A percentile compares a stretch with the other conserved stretches of the same genome.
Conservation (phyloP, 441 rosid genomes). For the Metrosideros polymorpha region DNA sequence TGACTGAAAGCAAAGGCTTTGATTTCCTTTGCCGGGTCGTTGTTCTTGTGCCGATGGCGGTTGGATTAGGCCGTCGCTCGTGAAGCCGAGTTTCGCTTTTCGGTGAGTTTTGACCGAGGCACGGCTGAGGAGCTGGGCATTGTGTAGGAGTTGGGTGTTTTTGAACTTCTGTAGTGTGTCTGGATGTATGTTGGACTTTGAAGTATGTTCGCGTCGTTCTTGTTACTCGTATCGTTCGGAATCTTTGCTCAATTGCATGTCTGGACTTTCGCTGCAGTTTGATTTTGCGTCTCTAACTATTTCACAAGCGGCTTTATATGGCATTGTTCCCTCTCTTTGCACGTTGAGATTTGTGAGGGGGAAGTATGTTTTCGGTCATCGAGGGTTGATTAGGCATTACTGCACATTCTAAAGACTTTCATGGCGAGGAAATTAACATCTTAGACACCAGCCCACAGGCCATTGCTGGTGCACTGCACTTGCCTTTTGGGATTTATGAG, state of each 20-base stretch:
- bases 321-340: background rate
- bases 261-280: background rate
- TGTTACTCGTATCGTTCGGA: background rate
- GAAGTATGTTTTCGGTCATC: background rate
- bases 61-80: background rate
- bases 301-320: background rate
- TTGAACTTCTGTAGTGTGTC: background rate
- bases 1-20: background rate
- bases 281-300: background rate
- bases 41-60: background rate
- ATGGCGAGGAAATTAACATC: background rate
- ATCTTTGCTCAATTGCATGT: background rate
- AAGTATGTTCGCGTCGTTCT: background rate
- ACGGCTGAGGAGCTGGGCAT: background rate
- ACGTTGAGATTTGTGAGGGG: background rate
- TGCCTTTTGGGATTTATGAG: background rate
- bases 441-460: background rate
- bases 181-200: background rate
- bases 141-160: background rate
- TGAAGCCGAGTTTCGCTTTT: background rate
- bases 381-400: background rate
- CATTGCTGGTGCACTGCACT: background rate
- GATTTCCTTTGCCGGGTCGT: background rate
- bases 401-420: background rate
- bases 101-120: background rate